phyloP scores from a whole-genome alignment of 2,329 filamentous ascomycete species.

The Curvularia sp. region DNA sequence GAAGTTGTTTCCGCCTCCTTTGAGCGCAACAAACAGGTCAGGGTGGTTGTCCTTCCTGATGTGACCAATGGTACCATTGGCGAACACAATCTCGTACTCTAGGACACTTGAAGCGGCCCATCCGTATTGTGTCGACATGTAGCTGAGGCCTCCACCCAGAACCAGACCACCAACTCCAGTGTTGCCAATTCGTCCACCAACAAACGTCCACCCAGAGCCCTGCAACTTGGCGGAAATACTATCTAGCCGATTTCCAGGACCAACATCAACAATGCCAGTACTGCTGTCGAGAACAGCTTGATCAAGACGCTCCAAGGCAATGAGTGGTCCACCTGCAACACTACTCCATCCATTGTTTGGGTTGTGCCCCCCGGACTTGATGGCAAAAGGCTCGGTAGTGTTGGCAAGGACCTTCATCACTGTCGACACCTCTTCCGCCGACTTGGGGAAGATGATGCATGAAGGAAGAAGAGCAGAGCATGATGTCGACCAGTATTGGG shows the following conservation, averaged over 20 bases:
- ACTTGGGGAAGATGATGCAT: slow-evolving; percentile 47
- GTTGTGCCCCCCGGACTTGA: slow-evolving; percentile 57
- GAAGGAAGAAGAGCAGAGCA: slow-evolving; percentile 41
- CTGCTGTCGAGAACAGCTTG: slow-evolving; percentile 35
- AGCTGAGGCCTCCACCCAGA: slow-evolving; percentile 52
- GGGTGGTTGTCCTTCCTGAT: slow-evolving; percentile 34
- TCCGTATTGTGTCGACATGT: slow-evolving; percentile 52
- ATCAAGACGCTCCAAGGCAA: slow-evolving; percentile 49
- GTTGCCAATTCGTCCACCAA: slow-evolving; percentile 57
- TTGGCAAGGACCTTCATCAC: slow-evolving; percentile 58
- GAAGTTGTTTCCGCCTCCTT: slow-evolving; percentile 51
- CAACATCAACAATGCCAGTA: slow-evolving; percentile 38
- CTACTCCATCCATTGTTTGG: slow-evolving; percentile 57
- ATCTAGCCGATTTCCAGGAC: slow-evolving; percentile 45
- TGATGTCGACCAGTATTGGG: slow-evolving; percentile 43
- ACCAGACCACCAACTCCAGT: slow-evolving; percentile 58
- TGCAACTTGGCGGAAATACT: slow-evolving; percentile 50
- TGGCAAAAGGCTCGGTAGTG: slow-evolving; percentile 44
- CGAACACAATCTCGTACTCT: slow-evolving; percentile 57
- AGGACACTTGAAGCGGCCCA: slow-evolving; percentile 54
- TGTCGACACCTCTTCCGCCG: slow-evolving; percentile 59
- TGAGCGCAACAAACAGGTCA: slow-evolving; percentile 49
- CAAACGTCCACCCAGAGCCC: slow-evolving; percentile 48
- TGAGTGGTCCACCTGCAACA: slow-evolving; percentile 54
- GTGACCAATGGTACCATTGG: slow-evolving; percentile 51